Base-by-base conservation (phyloP, 306 rosid species). In the Dicorynia guianensis region DNA sequence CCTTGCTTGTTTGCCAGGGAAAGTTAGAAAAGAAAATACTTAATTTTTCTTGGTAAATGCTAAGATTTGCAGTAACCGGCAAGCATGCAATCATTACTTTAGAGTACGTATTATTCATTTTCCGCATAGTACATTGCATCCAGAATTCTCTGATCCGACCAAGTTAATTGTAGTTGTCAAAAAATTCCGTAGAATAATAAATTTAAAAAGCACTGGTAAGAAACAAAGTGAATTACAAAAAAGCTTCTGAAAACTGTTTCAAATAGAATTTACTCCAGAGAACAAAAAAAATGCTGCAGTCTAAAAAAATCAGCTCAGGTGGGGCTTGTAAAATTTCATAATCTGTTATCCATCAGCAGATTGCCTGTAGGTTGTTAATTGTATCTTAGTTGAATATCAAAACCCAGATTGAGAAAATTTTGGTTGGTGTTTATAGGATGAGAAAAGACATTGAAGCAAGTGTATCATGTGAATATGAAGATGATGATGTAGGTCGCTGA, bases 21-120 rank as follows among this genome's bases (percentile, higher is more conserved):
- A 63, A 39, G 10, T 5, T 17, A 30, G 40, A 17, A 49, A 63
- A 38, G 40, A 7, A 42, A 40, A 44, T 43, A 61, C 57, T 58
- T 65, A 73, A 59, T 72, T 63, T 60, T 46, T 61, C 68, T 66
- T 50, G 57, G 44, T 54, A 30, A n/a, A n/a, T n/a, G n/a, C n/a
- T n/a, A 25, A 64, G 19, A 34, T 61, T 46, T 68, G 49, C 75
- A 65, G 4, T 18, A 30, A 44, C 15, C 1, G 55, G 69, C 25
- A 56, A 47, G 15, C 53, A 33, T 62, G 30, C 61, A 20, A 40
- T 35, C 20, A 14, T 8, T 30, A 17, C 18, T 62, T 4, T 10
- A 9, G 9, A 19, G 13, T 6, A 11, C 0, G 12, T n/a, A 11
- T 12, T 12, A 3, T 59, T 5, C 42, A 44, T 10, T 11, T 25